A percentile compares a stretch with the other conserved stretches of the same genome.
Evolutionary conservation across 2,329 filamentous ascomycete species (phyloP).

Genomic region (Penicillium carneum): DNA sequence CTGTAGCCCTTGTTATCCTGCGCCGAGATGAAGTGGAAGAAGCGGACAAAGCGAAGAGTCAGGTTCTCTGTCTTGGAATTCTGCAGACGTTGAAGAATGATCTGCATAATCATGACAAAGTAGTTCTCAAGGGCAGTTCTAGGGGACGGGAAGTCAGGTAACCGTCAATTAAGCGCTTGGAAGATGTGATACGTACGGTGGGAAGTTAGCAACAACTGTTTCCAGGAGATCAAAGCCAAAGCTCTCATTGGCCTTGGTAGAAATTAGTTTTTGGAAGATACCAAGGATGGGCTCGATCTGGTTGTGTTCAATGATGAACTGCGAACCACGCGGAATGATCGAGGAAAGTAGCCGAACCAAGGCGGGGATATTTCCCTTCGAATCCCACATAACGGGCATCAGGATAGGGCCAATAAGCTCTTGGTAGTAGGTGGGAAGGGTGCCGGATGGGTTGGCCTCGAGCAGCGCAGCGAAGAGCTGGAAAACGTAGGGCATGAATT

Average conservation of each 20-base stretch:
- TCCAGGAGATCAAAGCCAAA: slow-evolving; percentile 92
- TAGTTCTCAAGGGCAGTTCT: slow-evolving; percentile 74
- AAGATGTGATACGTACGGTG: slow-evolving; percentile 63
- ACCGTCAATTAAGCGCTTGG: background rate
- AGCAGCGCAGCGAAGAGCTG: slow-evolving; percentile 91
- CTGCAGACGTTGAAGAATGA: slow-evolving; percentile 77
- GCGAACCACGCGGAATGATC: slow-evolving; percentile 78
- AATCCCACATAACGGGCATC: slow-evolving; percentile 85
- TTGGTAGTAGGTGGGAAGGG: slow-evolving; percentile 81
- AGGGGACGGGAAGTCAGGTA: slow-evolving; percentile 16
- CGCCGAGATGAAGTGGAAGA: slow-evolving; percentile 91
- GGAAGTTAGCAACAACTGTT: slow-evolving; percentile 74
- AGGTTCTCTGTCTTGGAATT: slow-evolving; percentile 82
- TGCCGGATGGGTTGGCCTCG: slow-evolving; percentile 80
- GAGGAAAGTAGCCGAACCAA: slow-evolving; percentile 83
- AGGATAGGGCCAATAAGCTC: slow-evolving; percentile 79
- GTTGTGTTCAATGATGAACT: slow-evolving; percentile 76
- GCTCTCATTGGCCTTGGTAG: slow-evolving; percentile 80
- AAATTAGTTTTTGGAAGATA: slow-evolving; percentile 90
- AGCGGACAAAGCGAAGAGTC: slow-evolving; percentile 84
- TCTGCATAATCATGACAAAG: slow-evolving; percentile 78
- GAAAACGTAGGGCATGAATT: slow-evolving; percentile 96
- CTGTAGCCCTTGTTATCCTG: slow-evolving; percentile 81
- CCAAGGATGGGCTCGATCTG: slow-evolving; percentile 89
- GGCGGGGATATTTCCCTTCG: slow-evolving; percentile 89